Percentiles rank a stretch among this genome's conserved stretches.
These are phyloP conservation scores for Dipodascus albidus DNA, from an alignment of 805 yeast species.

Conservation along the genomic window DNA sequence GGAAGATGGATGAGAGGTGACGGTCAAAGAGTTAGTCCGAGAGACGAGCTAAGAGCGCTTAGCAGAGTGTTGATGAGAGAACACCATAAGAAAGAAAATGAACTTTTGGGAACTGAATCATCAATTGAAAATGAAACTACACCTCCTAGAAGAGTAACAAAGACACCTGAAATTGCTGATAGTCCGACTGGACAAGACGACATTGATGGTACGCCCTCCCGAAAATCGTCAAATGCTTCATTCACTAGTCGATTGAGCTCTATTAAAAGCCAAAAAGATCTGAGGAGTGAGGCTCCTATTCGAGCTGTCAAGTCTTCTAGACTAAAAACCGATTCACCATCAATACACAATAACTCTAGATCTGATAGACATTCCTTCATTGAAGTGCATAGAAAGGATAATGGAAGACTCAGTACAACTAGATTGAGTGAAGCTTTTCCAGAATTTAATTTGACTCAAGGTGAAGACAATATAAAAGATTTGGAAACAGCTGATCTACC, in stretches of 20 bases:
- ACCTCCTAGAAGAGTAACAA: background rate
- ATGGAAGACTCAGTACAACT: background rate
- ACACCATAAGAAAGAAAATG: conserved; percentile 1
- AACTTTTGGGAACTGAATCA: background rate
- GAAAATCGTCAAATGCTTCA: background rate
- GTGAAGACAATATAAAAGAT: background rate
- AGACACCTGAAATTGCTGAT: background rate
- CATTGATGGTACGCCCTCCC: background rate
- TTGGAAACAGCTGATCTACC: background rate
- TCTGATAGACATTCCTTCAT: background rate
- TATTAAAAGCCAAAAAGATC: background rate
- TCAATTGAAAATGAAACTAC: background rate
- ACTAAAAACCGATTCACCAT: background rate
- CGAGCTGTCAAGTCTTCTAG: background rate
- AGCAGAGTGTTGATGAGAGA: conserved; percentile 15
- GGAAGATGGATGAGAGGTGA: background rate
- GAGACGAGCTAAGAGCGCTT: conserved; percentile 13
- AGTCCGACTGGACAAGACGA: background rate
- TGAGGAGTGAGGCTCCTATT: background rate
- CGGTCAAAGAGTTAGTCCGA: conserved; percentile 8
- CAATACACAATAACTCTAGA: background rate
- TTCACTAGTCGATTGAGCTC: background rate
- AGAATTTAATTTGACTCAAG: background rate
- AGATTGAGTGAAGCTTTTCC: background rate
- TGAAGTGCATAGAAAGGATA: background rate